Conservation (phyloP, 345 rosid genomes). For the Aurinia saxatilis region DNA sequence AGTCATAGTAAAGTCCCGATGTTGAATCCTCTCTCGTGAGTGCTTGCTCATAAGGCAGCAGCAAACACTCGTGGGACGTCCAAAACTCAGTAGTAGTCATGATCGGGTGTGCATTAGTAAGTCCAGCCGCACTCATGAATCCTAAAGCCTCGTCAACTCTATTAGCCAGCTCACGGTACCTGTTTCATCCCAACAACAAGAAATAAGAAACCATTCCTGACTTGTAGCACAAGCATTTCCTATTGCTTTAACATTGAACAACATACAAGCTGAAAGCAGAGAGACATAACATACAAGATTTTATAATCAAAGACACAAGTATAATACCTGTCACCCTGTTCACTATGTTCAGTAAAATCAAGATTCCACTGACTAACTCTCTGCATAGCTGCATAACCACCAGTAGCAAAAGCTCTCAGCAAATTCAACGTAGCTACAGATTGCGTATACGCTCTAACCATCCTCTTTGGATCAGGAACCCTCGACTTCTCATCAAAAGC, state of each 20-base stretch:
- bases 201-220: background rate
- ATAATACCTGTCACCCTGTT: constrained; percentile 74
- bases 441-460: constrained; percentile 57
- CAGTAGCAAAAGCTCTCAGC: constrained; percentile 60
- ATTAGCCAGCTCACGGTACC: constrained; percentile 56
- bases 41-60: constrained; percentile 61
- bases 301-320: background rate
- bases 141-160: constrained; percentile 67
- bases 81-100: constrained; percentile 59
- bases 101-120: constrained; percentile 46
- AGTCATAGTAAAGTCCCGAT: constrained; percentile 57
- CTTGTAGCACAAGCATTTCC: background rate
- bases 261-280: background rate
- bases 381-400: constrained; percentile 73
- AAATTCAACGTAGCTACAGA: constrained; percentile 59
- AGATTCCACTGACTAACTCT: constrained; percentile 67
- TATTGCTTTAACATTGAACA: background rate
- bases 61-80: constrained; percentile 67
- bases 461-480: constrained; percentile 57
- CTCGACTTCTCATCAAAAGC: constrained; percentile 60
- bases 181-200: constrained; percentile 6
- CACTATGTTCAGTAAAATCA: constrained; percentile 51
- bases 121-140: constrained; percentile 69
- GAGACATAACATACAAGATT: background rate
- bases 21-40: constrained; percentile 69